phyloP scores from a whole-genome alignment of 2,329 filamentous ascomycete species.

The Fusarium proliferatum region DNA sequence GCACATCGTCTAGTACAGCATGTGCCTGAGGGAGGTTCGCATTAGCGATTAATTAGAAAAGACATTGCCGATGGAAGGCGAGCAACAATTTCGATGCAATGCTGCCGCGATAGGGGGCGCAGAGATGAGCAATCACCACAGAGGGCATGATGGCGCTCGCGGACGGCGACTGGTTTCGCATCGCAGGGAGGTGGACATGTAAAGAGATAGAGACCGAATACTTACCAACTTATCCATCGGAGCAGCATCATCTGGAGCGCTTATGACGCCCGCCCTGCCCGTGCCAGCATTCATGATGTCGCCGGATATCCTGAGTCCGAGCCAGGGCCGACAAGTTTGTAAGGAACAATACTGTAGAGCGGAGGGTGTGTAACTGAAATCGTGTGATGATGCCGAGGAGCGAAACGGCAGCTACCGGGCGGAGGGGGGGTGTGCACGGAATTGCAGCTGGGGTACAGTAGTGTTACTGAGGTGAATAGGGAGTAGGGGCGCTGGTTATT shows the following conservation, averaged over 20 bases:
- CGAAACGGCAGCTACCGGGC: conserved; percentile 45
- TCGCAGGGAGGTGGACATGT: conserved; percentile 21
- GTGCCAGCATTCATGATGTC: conserved; percentile 56
- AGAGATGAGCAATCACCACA: conserved; percentile 13
- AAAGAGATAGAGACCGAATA: conserved; percentile 33
- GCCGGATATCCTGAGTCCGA: conserved; percentile 40
- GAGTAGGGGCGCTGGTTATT: conserved; percentile 4
- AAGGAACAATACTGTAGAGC: conserved; percentile 25
- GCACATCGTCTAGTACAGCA: conserved; percentile 76
- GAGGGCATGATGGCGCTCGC: conserved; percentile 17
- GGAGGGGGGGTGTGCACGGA: conserved; percentile 45
- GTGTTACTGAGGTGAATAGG: conserved; percentile 10
- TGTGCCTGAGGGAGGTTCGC: conserved; percentile 61
- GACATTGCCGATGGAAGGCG: background rate
- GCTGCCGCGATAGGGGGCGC: conserved; percentile 19
- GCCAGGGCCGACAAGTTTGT: conserved; percentile 41
- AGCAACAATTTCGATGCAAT: conserved; percentile 4
- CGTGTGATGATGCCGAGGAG: conserved; percentile 49
- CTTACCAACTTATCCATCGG: conserved; percentile 70
- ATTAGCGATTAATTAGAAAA: conserved; percentile 28
- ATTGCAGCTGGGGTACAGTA: conserved; percentile 40
- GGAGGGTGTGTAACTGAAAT: conserved; percentile 50
- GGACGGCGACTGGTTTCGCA: conserved; percentile 8
- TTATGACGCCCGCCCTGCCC: conserved; percentile 68
- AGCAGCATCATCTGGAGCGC: conserved; percentile 62